A percentile compares a stretch with the other conserved stretches of the same genome.
Conservation (phyloP, 192 early-diverging fungal species). For the Gonapodya sp. region DNA sequence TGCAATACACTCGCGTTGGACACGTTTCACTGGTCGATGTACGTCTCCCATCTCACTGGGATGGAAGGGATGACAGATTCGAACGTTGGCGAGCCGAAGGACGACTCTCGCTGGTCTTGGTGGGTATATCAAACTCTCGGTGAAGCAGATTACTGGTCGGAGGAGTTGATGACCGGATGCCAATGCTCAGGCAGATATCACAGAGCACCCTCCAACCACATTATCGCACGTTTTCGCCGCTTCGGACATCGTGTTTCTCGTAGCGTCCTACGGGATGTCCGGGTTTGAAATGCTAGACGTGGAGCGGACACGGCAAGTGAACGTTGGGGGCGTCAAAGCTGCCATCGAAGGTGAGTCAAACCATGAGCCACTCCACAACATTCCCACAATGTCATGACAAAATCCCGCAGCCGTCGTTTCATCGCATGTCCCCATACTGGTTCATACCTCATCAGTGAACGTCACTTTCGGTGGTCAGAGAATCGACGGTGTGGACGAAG, state of each 20-base stretch:
- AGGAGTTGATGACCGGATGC: no score
- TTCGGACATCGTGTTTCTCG: constrained; percentile 3
- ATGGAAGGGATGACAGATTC: neutral
- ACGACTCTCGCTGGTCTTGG: neutral
- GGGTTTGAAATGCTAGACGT: constrained; percentile 8
- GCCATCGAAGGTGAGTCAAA: neutral
- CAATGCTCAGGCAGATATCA: neutral
- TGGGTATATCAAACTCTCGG: neutral
- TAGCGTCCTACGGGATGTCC: constrained; percentile 15
- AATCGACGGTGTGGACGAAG: constrained; percentile 10
- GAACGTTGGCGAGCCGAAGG: neutral
- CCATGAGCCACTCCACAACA: neutral
- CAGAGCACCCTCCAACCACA: neutral
- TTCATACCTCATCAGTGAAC: constrained; percentile 13
- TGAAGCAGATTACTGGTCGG: no score
- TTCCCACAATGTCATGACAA: neutral
- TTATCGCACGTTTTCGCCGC: neutral
- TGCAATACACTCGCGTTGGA: neutral
- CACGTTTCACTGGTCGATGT: neutral
- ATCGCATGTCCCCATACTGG: neutral
- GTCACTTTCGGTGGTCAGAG: constrained; percentile 13
- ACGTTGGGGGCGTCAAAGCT: constrained; percentile 9
- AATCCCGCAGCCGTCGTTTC: neutral
- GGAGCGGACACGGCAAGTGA: neutral
- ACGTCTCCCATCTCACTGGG: neutral